These are phyloP conservation scores for Pseudogymnoascus verrucosus DNA, from an alignment of 2,329 filamentous ascomycete genomes.

Conservation along the genomic window DNA sequence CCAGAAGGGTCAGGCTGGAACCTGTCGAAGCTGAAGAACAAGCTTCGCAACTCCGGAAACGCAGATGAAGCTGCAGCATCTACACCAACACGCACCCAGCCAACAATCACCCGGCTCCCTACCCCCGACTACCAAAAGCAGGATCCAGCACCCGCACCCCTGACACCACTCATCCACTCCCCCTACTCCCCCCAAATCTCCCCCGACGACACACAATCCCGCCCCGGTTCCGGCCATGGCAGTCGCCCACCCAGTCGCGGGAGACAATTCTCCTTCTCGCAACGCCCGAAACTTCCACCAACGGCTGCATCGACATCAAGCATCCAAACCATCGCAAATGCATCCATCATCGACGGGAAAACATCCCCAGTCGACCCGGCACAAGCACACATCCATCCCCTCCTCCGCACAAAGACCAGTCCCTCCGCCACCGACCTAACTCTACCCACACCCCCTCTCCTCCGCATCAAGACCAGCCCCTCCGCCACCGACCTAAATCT, in stretches of 20 bases:
- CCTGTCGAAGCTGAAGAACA: slow-evolving; percentile 5
- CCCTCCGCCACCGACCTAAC: not conserved
- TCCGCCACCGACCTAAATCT: not conserved
- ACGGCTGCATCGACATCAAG: not conserved
- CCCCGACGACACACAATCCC: not conserved
- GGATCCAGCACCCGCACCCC: not conserved
- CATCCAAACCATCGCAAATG: not conserved
- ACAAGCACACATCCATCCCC: slow-evolving; percentile 3
- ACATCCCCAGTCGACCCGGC: not conserved
- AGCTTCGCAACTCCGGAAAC: not conserved
- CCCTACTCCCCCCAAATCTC: slow-evolving; percentile 4
- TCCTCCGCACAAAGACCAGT: not conserved
- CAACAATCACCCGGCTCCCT: not conserved
- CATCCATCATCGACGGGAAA: not conserved
- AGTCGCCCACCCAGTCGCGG: not conserved
- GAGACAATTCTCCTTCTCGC: not conserved
- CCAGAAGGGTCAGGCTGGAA: not conserved
- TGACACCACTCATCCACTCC: not conserved
- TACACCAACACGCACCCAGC: slow-evolving; percentile 1
- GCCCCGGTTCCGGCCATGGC: not conserved
- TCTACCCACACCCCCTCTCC: not conserved
- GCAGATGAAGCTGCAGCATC: not conserved
- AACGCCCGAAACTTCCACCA: not conserved
- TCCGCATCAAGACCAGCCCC: not conserved
- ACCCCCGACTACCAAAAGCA: not conserved